Conservation (phyloP, 345 rosid genomes). For the Dovyalis caffra region DNA sequence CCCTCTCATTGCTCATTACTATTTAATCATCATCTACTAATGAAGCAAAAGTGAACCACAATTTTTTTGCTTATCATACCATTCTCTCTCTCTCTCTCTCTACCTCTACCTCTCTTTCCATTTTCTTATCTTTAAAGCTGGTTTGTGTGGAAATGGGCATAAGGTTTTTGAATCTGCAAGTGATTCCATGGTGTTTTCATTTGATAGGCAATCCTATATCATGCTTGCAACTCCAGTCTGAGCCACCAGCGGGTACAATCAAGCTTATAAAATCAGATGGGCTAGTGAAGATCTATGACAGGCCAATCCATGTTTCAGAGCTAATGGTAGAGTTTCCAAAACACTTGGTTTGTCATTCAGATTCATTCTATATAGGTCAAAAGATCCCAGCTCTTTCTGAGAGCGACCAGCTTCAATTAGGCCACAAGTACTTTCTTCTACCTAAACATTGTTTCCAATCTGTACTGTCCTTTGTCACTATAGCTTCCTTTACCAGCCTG, state of each 20-base stretch:
- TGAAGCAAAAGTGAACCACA: not conserved
- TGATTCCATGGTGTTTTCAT: constrained; percentile 32
- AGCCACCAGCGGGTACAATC: constrained; percentile 21
- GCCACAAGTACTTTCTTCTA: constrained; percentile 75
- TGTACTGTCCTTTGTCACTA: constrained; percentile 60
- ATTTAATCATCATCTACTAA: not conserved
- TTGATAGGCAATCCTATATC: constrained; percentile 35
- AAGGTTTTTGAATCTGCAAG: constrained; percentile 27
- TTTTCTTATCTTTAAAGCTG: too few relatives aligned
- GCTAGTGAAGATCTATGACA: constrained; percentile 50
- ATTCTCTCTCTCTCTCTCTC: not conserved
- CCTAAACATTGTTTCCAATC: constrained; percentile 68
- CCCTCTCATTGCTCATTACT: not conserved
- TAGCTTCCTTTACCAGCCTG: constrained; percentile 47
- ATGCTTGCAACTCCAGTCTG: constrained; percentile 29
- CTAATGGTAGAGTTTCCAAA: constrained; percentile 64
- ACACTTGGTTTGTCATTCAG: constrained; percentile 76
- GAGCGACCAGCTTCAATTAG: constrained; percentile 65
- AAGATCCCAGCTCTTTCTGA: constrained; percentile 66
- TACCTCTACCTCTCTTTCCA: too few relatives aligned
- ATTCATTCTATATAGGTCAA: constrained; percentile 75
- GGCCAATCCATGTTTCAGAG: constrained; percentile 55
- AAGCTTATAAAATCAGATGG: constrained; percentile 75
- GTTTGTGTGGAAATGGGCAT: constrained; percentile 17
- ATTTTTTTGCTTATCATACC: not conserved